A percentile compares a stretch with the other conserved stretches of the same genome.
Evolutionary conservation across 441 rosid genomes (phyloP).

Genomic region (Adansonia madagascariensis): DNA sequence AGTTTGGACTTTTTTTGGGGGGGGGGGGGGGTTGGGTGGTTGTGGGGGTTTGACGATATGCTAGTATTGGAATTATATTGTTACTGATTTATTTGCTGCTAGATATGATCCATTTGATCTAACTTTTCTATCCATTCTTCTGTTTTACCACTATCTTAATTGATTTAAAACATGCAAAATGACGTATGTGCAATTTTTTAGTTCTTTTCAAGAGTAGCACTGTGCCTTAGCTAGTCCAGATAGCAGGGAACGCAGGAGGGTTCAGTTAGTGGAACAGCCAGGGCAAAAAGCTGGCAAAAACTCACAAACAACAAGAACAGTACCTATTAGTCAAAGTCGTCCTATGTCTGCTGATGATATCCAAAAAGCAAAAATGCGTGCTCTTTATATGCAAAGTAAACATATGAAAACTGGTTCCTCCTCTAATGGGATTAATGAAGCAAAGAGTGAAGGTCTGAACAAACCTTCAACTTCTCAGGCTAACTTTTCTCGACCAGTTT

Average conservation of each 20-base stretch:
- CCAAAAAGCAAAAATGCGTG: slow-evolving; percentile 97
- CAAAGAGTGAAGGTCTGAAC: slow-evolving; percentile 46
- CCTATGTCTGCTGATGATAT: slow-evolving; percentile 99
- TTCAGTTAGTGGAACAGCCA: slow-evolving; percentile 96
- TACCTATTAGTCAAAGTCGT: slow-evolving; percentile 64
- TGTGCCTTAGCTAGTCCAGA: slow-evolving; percentile 79
- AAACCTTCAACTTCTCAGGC: slow-evolving; percentile 45
- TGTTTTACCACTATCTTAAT: not conserved
- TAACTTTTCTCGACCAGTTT: slow-evolving; percentile 37
- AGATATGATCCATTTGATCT: slow-evolving; percentile 1
- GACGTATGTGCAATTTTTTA: slow-evolving; percentile 12
- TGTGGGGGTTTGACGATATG: not conserved
- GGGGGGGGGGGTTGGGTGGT: not conserved
- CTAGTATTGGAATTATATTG: not conserved
- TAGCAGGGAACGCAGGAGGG: slow-evolving; percentile 86
- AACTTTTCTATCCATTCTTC: not conserved
- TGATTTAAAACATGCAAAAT: slow-evolving; percentile 9
- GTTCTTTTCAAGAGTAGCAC: slow-evolving; percentile 11
- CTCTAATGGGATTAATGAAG: slow-evolving; percentile 49
- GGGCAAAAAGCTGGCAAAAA: slow-evolving; percentile 83
- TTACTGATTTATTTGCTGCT: slow-evolving; percentile 1
- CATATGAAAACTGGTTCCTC: slow-evolving; percentile 58
- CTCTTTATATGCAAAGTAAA: slow-evolving; percentile 79
- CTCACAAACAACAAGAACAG: slow-evolving; percentile 63
- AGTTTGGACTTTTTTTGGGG: not conserved